Base-by-base conservation (phyloP, 2,329 filamentous ascomycete species). In the Polytolypa hystricis region DNA sequence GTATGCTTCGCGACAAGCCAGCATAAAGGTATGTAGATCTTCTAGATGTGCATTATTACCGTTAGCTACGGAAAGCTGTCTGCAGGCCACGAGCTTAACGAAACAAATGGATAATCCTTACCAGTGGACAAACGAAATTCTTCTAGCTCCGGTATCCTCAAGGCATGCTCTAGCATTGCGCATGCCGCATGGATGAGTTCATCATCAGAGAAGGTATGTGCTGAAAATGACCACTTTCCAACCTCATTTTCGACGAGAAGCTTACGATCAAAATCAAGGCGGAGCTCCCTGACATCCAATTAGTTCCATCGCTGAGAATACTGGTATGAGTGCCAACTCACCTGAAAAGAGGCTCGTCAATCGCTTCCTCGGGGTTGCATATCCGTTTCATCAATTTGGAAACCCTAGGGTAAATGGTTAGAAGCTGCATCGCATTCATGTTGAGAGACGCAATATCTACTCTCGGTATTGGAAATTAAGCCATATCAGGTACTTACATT, bases 1-100 rank as follows among this genome's bases (percentile, higher is more conserved):
- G 65, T 98, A 98, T n/a, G 91, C 84, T 32, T 81, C 79, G 43
- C 89, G 81, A 53, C 86, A 91, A 36, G 87, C 86, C 44, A 93
- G 73, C 42, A 96, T 69, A 53, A 94, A 96, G 37, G 76, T 79
- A 46, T 82, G 81, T 18, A 98, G 69, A 57, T 93, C 80, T 49
- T 83, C 85, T 84, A 52, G 29, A 45, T 4, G 16, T 34, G 5
- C 17, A 28, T 10, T 9, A 17, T 35, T n/a, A 28, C 16, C n/a
- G 11, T 19, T 16, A 4, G 23, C 16, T 12, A 14, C 9, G 42
- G 45, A 36, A 42, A 48, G 48, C 46, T 48, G 44, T 40, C 48
- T 41, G 15, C 21, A 28, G 25, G 15, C 18, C 16, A 17, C n/a
- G n/a, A n/a, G n/a, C n/a, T n/a, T n/a, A n/a, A n/a, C n/a, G n/a